These are phyloP conservation scores for Ogataea methanolica DNA, from an alignment of 805 yeast genomes.

Conservation along the genomic window DNA sequence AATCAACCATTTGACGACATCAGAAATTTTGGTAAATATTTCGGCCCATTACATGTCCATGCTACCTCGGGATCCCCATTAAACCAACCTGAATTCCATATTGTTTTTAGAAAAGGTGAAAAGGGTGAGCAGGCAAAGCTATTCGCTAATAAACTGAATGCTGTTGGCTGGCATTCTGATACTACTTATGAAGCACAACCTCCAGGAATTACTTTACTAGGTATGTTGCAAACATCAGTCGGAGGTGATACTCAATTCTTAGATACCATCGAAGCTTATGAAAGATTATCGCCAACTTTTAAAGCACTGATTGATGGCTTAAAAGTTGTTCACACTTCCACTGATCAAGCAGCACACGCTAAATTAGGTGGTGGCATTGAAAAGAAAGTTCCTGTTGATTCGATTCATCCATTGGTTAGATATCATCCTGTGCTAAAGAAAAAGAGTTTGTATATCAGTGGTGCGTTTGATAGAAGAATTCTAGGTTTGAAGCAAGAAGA, in stretches of 20 bases:
- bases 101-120: constrained; percentile 47
- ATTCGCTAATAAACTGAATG: constrained; percentile 31
- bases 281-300: constrained; percentile 60
- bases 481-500: constrained; percentile 68
- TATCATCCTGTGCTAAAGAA: constrained; percentile 62
- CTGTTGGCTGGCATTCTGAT: constrained; percentile 63
- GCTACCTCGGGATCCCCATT: constrained; percentile 69
- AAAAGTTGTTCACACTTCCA: constrained; percentile 62
- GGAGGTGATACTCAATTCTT: constrained; percentile 76
- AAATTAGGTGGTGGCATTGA: constrained; percentile 50
- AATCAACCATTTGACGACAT: constrained; percentile 43
- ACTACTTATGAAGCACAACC: constrained; percentile 69
- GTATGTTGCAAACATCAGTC: constrained; percentile 44
- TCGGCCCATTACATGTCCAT: constrained; percentile 67
- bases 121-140: constrained; percentile 32
- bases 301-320: constrained; percentile 52
- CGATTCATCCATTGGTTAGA: constrained; percentile 61
- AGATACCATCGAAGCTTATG: constrained; percentile 60
- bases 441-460: constrained; percentile 50
- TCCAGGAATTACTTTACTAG: constrained; percentile 63
- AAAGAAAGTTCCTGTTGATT: constrained; percentile 55
- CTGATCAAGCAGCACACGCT: constrained; percentile 60
- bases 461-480: constrained; percentile 58
- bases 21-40: constrained; percentile 52
- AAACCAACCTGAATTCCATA: constrained; percentile 52